Evolutionary conservation across 106 monocot genomes (phyloP), one percentile per base, ranked within the genome.

Genomic region (Dioscorea alata): DNA sequence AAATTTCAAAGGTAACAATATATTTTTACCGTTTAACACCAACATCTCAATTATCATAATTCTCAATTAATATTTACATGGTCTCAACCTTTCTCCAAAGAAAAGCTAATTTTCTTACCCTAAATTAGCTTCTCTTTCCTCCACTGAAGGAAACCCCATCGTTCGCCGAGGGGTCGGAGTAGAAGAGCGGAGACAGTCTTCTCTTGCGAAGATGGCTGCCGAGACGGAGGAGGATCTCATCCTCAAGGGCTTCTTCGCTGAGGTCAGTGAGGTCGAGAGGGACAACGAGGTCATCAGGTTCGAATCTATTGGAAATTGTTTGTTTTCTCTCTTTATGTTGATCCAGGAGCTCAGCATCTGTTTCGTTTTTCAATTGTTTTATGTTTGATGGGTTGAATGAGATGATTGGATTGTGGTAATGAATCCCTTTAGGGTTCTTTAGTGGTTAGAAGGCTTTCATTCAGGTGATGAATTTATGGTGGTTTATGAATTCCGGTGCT

Each of bases 201-300:
- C 42, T 42, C 1, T 42, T 5, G 9, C 1, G 42, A 42, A 63
- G 48, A 84, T 84, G 88, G 78, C 78, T 28, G 57, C 59, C 10
- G 74, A 69, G 35, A 63, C 71, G 62, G 83, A 87, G 28, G 90
- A 83, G 48, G 94, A 94, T 51, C 67, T 79, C 60, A 81, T 95
- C 25, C 85, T 91, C 23, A 95, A 86, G 75, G 79, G 81, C 63
- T 94, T 94, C 88, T 69, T 90, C 69, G 80, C 85, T 23, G 90
- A 94, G 72, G 94, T 94, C 67, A 75, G 94, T 75, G 90, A 88
- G 69, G 90, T 78, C 69, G 90, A 94, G 80, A 74, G 94, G 65
- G 90, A 94, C 78, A 94, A 91, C 83, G 94, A 94, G 71, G 94
- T 94, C 65, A 14, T 66, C 61, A 90, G 94, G 94, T 94, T 33